phyloP scores from a whole-genome alignment of 495 filamentous ascomycete species.

The Clavariopsis aquatica region DNA sequence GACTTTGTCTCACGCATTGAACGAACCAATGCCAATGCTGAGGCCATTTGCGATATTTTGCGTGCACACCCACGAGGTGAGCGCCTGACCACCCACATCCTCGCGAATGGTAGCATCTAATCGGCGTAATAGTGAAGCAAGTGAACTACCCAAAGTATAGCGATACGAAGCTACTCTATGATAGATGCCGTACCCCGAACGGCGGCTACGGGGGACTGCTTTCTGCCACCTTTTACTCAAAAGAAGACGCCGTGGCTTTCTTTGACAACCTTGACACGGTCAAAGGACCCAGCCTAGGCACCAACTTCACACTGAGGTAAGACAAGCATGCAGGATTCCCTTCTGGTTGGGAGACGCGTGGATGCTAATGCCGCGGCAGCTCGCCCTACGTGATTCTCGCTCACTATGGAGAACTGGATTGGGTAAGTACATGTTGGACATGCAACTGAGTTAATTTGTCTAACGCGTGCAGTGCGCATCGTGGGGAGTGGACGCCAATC shows the following conservation, averaged over 20 bases:
- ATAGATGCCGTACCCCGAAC: conserved; percentile 68
- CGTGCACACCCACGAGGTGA: conserved; percentile 55
- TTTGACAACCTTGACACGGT: conserved; percentile 83
- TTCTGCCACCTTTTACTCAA: conserved; percentile 73
- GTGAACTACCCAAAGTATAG: conserved; percentile 86
- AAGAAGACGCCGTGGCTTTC: conserved; percentile 73
- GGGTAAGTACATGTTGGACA: conserved; percentile 55
- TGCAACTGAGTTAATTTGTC: neutral
- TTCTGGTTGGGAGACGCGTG: neutral
- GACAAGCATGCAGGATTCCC: neutral
- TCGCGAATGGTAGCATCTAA: conserved; percentile 12
- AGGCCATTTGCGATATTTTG: conserved; percentile 74
- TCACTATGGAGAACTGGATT: conserved; percentile 89
- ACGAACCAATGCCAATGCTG: conserved; percentile 82
- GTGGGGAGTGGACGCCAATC: conserved; percentile 73
- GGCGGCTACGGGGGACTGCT: conserved; percentile 92
- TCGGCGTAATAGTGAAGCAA: conserved; percentile 61
- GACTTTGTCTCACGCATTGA: conserved; percentile 84
- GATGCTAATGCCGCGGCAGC: conserved; percentile 44
- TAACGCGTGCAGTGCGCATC: conserved; percentile 59
- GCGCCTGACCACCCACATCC: conserved; percentile 5
- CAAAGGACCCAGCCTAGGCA: conserved; percentile 93
- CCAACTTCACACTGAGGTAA: conserved; percentile 86
- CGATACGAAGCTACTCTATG: conserved; percentile 69
- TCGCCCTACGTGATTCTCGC: conserved; percentile 90